Conservation (phyloP, 441 rosid species). For the Isatis lusitanica region DNA sequence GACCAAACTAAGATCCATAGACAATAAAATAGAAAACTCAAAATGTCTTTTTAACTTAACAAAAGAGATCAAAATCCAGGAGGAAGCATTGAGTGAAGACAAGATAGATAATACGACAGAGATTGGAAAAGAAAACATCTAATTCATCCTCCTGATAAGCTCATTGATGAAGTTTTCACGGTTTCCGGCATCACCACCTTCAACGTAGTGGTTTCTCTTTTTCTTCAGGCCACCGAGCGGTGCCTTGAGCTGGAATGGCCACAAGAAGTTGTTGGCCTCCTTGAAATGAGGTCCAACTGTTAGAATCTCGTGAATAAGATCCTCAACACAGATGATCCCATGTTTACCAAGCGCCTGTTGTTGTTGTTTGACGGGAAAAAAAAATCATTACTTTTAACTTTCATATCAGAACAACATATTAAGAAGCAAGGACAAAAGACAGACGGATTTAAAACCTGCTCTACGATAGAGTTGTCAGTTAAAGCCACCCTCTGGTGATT, state of each 20-base stretch:
- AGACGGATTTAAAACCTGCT: constrained; percentile 44
- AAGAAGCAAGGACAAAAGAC: background rate
- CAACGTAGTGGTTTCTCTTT: constrained; percentile 85
- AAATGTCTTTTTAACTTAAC: constrained; percentile 15
- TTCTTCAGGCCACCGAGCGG: constrained; percentile 74
- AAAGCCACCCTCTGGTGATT: constrained; percentile 67
- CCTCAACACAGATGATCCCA: constrained; percentile 73
- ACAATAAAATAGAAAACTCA: background rate
- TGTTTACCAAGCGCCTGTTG: constrained; percentile 60
- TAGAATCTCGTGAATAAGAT: constrained; percentile 77
- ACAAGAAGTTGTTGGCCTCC: constrained; percentile 85
- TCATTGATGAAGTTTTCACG: constrained; percentile 42
- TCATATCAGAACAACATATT: background rate
- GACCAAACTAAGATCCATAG: background rate
- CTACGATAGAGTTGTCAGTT: constrained; percentile 70
- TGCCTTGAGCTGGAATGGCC: constrained; percentile 89
- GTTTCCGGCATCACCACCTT: constrained; percentile 79
- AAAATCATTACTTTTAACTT: background rate
- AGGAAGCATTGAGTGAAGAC: constrained; percentile 5
- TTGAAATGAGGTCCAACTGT: constrained; percentile 84
- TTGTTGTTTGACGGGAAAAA: background rate
- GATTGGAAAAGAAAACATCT: constrained; percentile 17
- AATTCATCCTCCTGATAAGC: constrained; percentile 71
- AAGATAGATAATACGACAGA: background rate
- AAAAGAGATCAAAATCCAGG: constrained; percentile 25